These are phyloP conservation scores for Pyrenula massariospora DNA, from an alignment of 495 filamentous ascomycete species.

Conservation along the genomic window DNA sequence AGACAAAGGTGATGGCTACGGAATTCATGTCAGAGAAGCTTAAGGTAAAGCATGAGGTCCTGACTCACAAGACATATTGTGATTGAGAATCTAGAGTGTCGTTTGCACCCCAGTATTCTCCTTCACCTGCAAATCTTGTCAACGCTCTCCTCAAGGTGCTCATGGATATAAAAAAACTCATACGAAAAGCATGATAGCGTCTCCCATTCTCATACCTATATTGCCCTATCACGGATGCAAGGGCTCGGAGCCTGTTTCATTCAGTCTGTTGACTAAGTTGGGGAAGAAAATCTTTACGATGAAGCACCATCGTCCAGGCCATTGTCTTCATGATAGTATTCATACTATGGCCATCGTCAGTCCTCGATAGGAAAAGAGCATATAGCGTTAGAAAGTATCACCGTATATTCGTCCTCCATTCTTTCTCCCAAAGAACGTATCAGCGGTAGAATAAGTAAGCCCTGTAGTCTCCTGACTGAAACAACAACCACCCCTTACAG, in stretches of 20 bases:
- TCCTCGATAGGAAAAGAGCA: neutral
- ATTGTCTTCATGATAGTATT: conserved; percentile 4
- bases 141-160: neutral
- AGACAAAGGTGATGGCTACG: conserved; percentile 12
- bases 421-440: neutral
- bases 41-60: neutral
- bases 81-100: conserved; percentile 9
- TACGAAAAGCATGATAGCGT: conserved; percentile 17
- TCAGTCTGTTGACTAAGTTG: neutral
- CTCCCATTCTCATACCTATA: conserved; percentile 15
- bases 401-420: neutral
- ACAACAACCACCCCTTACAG: too few species aligned
- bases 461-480: too few species aligned
- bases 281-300: conserved; percentile 4
- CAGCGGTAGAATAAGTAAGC: too few species aligned
- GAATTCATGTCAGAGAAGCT: neutral
- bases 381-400: neutral
- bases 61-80: conserved; percentile 9
- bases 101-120: conserved; percentile 16
- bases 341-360: neutral
- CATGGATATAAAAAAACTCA: neutral
- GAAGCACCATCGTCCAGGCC: conserved; percentile 4
- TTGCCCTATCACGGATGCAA: conserved; percentile 6
- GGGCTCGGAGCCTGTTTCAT: conserved; percentile 5
- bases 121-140: conserved; percentile 12